phyloP scores from a whole-genome alignment of 225 moss, liverwort and hornwort species.

The Sphagnum tenellum region DNA sequence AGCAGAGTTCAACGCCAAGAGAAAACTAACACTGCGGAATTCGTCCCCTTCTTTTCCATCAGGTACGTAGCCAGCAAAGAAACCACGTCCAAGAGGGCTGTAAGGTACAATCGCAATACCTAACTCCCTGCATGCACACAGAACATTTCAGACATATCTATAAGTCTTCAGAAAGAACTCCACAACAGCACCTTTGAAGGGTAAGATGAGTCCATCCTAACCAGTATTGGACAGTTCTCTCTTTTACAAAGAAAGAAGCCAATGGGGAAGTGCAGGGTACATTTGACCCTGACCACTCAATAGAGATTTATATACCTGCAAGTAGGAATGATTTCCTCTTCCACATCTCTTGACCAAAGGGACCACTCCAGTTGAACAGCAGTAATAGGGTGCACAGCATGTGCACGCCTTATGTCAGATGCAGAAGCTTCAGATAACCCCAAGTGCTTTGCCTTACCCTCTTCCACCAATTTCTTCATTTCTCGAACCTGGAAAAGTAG shows the following conservation, averaged over 20 bases:
- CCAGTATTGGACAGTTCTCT: too few relatives aligned
- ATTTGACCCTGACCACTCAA: too few relatives aligned
- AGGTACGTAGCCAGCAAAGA: slow-evolving; percentile 3
- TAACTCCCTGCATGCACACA: slow-evolving; percentile 21
- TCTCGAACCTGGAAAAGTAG: slow-evolving; percentile 13
- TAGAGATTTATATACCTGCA: too few relatives aligned
- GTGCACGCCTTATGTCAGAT: slow-evolving; percentile 7
- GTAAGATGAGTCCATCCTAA: too few relatives aligned
- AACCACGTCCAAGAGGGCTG: slow-evolving; percentile 16
- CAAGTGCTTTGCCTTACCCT: slow-evolving; percentile 22
- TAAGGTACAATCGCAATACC: slow-evolving; percentile 26
- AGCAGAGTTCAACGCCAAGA: too few relatives aligned
- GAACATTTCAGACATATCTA: background rate
- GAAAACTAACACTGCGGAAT: too few relatives aligned
- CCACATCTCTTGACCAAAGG: slow-evolving; percentile 22
- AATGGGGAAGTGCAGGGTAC: too few relatives aligned
- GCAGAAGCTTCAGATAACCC: slow-evolving; percentile 26
- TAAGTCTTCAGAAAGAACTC: background rate
- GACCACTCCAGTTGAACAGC: slow-evolving; percentile 35
- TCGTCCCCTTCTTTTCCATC: too few relatives aligned
- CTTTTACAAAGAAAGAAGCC: too few relatives aligned
- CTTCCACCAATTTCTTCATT: slow-evolving; percentile 31
- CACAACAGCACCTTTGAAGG: background rate
- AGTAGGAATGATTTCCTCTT: slow-evolving; percentile 3
- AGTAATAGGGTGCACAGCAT: slow-evolving; percentile 24